Percentiles rank a stretch among this genome's conserved stretches.
Evolutionary conservation across 371 early-diverging fungal species (phyloP).

Genomic region (Cokeromyces recurvatus): DNA sequence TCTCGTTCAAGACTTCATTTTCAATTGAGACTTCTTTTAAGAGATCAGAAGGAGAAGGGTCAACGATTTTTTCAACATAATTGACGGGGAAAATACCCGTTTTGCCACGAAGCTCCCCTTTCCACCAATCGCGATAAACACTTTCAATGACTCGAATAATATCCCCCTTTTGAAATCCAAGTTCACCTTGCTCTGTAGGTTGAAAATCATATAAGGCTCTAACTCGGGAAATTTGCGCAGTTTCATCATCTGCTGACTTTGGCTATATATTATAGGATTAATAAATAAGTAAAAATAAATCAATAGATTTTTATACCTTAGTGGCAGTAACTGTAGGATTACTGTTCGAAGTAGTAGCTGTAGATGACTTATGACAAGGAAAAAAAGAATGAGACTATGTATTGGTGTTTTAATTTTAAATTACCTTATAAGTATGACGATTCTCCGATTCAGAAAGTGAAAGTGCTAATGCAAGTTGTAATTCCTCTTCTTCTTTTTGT

Average conservation of each 20-base stretch:
- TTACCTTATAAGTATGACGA: slow-evolving; percentile 40
- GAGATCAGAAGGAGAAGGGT: slow-evolving; percentile 55
- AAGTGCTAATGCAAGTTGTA: slow-evolving; percentile 87
- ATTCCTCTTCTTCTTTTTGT: slow-evolving; percentile 87
- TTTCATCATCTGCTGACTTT: slow-evolving; percentile 6
- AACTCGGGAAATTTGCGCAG: slow-evolving; percentile 59
- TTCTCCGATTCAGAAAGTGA: slow-evolving; percentile 76
- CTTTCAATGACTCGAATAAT: slow-evolving; percentile 79
- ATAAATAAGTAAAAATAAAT: neutral
- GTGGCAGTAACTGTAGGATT: neutral
- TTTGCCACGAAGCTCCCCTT: slow-evolving; percentile 69
- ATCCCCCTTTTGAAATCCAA: slow-evolving; percentile 76
- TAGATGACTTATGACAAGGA: slow-evolving; percentile 9
- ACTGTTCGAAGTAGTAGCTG: slow-evolving; percentile 12
- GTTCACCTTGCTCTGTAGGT: slow-evolving; percentile 79
- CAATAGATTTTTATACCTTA: neutral
- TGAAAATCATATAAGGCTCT: slow-evolving; percentile 84
- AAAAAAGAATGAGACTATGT: slow-evolving; percentile 12
- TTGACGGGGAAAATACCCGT: slow-evolving; percentile 87
- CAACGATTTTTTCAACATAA: slow-evolving; percentile 70
- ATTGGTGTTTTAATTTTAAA: slow-evolving; percentile 9
- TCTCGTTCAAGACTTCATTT: slow-evolving; percentile 67
- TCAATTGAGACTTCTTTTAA: slow-evolving; percentile 62
- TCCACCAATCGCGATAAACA: slow-evolving; percentile 91
- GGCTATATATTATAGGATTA: neutral